These are phyloP conservation scores for Euphorbia schlechtendalii DNA, from an alignment of 441 rosid genomes.

Conservation along the genomic window DNA sequence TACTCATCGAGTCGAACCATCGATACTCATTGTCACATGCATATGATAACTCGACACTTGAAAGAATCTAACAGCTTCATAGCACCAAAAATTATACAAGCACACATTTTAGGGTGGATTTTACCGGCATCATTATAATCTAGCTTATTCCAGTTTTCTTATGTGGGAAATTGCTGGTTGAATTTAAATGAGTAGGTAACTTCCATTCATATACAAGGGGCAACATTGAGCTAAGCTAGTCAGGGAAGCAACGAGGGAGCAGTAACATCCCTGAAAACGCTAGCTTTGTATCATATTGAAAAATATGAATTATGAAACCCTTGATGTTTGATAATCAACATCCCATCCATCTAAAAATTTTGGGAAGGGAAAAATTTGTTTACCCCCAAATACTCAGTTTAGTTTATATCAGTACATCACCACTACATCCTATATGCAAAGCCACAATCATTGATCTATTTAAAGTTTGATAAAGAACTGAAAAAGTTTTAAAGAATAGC, in stretches of 20 bases:
- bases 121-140: neutral
- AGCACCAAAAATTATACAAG: neutral
- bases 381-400: neutral
- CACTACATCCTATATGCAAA: neutral
- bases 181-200: neutral
- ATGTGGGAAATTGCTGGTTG: neutral
- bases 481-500: conserved; percentile 20
- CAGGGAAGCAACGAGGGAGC: neutral
- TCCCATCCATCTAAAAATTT: neutral
- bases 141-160: neutral
- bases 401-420: neutral
- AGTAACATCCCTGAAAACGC: neutral
- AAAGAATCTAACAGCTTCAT: neutral
- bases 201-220: neutral
- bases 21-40: neutral
- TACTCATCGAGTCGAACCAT: neutral
- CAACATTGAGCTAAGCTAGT: neutral
- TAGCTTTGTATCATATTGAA: neutral
- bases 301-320: too few relatives aligned
- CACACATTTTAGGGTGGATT: neutral
- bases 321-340: neutral
- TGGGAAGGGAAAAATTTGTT: neutral
- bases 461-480: neutral
- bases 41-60: neutral
- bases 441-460: neutral